Evolutionary conservation across 164 flowering plant genomes (phyloP), one percentile per base, ranked within the genome.

Genomic region (Piper longum): DNA sequence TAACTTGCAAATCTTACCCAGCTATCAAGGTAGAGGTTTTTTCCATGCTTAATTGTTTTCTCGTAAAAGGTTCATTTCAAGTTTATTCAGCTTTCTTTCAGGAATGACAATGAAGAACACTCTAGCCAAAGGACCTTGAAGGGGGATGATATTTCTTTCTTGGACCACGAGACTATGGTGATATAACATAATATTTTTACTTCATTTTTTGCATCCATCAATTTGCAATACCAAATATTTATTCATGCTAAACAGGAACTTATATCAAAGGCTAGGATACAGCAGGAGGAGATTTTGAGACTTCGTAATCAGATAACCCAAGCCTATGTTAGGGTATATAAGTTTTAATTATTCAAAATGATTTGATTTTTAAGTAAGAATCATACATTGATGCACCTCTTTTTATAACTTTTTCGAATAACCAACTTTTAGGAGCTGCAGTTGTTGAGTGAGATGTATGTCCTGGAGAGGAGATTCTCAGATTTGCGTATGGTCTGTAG

Each of bases 401-500:
- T 18, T 36, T 72, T 41, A 61, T 18, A 59, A 66, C n/a, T 54
- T 41, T 66, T 45, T 2, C 14, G 43, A 41, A 59, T n/a, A 26
- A 26, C 36, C 1, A 26, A 26, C 51, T 57, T 56, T 51, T 79
- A 90, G 98, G 96, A 90, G 78, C 58, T 86, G 77, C 83, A 79
- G 74, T 64, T 83, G 56, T 66, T 81, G 72, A 90, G 79, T 70
- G 97, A 90, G 77, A 93, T 86, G 66, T 80, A 78, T 79, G 77
- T 74, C 39, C 68, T 88, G 70, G 96, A 90, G 79, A 85, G 81
- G 72, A 86, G 78, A 71, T 64, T 84, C 63, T 74, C 97, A 55
- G 97, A 90, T 60, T 70, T 93, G 67, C 74, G 92, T 69, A 68
- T 88, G 98, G 98, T 93, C 69, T 41, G 86, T 76, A 43, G 19